Evolutionary conservation across 345 rosid genomes (phyloP).

Genomic region (Leavenworthia alabamica): DNA sequence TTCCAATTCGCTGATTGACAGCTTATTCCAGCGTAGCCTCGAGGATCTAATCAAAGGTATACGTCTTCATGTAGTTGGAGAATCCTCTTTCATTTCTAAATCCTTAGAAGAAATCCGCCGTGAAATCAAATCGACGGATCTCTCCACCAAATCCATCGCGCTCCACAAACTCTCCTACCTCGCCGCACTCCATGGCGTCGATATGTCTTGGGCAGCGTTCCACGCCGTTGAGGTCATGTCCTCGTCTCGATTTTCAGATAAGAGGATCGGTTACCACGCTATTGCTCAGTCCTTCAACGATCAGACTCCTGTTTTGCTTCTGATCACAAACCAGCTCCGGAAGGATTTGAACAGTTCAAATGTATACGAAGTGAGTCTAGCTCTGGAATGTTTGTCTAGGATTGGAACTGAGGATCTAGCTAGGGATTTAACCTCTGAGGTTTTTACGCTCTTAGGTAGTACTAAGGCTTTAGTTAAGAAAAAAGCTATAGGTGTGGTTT

Average conservation of each 20-base stretch:
- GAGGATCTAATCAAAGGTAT: too few species aligned
- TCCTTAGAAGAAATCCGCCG: conserved; percentile 74
- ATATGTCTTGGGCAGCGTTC: conserved; percentile 88
- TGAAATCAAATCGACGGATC: conserved; percentile 78
- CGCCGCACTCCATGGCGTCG: conserved; percentile 57
- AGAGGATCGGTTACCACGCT: too few species aligned
- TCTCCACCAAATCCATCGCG: conserved; percentile 71
- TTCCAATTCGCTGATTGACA: too few species aligned
- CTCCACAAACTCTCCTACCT: conserved; percentile 91
- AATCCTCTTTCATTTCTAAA: conserved; percentile 58
- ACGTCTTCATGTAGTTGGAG: too few species aligned
- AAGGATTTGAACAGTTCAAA: conserved; percentile 68
- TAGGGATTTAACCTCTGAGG: conserved; percentile 78
- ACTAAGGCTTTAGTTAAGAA: too few species aligned
- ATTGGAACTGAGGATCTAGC: conserved; percentile 78
- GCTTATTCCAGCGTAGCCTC: too few species aligned
- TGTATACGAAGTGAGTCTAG: conserved; percentile 73
- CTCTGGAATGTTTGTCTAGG: conserved; percentile 71
- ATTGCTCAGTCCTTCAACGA: too few species aligned
- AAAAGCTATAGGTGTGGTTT: conserved; percentile 66
- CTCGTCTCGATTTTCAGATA: conserved; percentile 60
- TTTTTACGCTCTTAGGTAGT: conserved; percentile 64
- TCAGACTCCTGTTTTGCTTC: too few species aligned
- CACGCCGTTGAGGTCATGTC: conserved; percentile 86
- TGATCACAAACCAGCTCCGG: conserved; percentile 79